Evolutionary conservation across 73 alveolate genomes (phyloP).

Genomic region (Uronychia binucleata): DNA sequence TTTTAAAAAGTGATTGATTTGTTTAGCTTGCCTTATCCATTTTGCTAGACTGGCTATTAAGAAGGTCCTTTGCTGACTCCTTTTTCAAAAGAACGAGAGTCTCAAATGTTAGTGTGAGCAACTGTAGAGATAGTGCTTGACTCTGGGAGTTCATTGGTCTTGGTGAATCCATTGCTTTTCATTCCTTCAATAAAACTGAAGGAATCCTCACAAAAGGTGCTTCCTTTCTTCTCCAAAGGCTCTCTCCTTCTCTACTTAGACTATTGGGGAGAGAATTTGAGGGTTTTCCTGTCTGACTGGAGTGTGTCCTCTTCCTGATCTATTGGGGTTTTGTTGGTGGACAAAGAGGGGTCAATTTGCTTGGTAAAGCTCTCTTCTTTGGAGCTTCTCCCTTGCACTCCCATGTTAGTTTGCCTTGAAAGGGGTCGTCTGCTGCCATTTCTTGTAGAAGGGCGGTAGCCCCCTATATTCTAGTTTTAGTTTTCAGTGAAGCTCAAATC

Average conservation of each 20-base stretch:
- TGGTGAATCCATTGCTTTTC: background rate
- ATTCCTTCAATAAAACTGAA: background rate
- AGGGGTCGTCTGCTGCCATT: background rate
- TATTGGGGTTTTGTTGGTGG: background rate
- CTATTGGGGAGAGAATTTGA: too few species aligned
- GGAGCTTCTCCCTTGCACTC: background rate
- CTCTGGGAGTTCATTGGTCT: too few species aligned
- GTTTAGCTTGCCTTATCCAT: too few species aligned
- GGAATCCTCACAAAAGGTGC: too few species aligned
- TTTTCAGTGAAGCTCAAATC: background rate
- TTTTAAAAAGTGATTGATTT: too few species aligned
- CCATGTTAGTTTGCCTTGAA: background rate
- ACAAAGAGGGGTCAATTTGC: background rate
- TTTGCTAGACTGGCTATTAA: too few species aligned
- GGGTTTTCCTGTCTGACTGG: too few species aligned
- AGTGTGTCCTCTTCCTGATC: background rate
- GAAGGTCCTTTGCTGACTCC: background rate
- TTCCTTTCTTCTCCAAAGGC: too few species aligned
- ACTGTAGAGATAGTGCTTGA: too few species aligned
- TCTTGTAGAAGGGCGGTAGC: background rate
- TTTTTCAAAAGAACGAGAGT: too few species aligned
- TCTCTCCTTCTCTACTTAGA: background rate
- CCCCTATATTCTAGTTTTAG: background rate
- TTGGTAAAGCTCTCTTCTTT: background rate
- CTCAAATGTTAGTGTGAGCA: too few species aligned